These are phyloP conservation scores for Gastrolobium bilobum DNA, from an alignment of 306 rosid genomes.

Conservation along the genomic window DNA sequence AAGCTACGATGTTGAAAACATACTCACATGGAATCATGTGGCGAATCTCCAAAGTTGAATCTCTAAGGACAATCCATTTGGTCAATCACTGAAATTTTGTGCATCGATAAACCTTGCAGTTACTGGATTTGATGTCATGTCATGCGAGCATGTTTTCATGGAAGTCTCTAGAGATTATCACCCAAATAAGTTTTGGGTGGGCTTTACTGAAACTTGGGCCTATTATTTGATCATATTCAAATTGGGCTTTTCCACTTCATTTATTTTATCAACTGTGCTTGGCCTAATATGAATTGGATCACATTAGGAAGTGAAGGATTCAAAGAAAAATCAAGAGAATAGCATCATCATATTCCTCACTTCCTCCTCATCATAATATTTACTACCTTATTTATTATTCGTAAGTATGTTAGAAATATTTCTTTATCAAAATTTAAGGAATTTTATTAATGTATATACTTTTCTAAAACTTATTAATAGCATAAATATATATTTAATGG, in stretches of 20 bases:
- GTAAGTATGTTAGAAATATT: background rate
- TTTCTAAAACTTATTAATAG: background rate
- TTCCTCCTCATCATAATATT: background rate
- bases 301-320: too few relatives aligned
- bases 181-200: background rate
- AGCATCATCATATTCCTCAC: background rate
- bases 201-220: background rate
- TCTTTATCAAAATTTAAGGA: too few relatives aligned
- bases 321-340: too few relatives aligned
- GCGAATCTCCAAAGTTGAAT: slow-evolving; percentile 39
- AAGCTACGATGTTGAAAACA: slow-evolving; percentile 11
- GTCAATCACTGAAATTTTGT: slow-evolving; percentile 1
- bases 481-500: background rate
- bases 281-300: too few relatives aligned
- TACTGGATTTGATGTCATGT: background rate
- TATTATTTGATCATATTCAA: background rate
- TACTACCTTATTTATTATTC: background rate
- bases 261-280: too few relatives aligned
- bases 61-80: background rate
- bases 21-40: slow-evolving; percentile 43
- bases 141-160: background rate
- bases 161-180: background rate
- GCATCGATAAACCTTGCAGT: background rate
- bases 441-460: too few relatives aligned
- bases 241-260: background rate